Evolutionary conservation across 2,329 filamentous ascomycete species (phyloP), one percentile per base, ranked within the genome.

Genomic region (Metarhizium rileyi): DNA sequence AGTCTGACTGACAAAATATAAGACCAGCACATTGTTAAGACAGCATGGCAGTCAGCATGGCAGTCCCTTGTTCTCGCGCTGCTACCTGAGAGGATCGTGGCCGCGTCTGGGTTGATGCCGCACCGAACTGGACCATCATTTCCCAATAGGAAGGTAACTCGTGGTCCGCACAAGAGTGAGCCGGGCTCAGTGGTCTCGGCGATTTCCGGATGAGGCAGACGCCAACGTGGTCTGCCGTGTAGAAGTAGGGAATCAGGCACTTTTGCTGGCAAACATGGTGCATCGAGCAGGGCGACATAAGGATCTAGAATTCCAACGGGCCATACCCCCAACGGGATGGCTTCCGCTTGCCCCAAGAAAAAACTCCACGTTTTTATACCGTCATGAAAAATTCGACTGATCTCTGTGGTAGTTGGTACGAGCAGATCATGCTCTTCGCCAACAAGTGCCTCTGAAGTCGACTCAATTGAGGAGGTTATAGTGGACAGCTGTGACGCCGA

Each of bases 11-110:
- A 51, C 4, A 51, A n/a, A 2, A 51, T 44, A 5, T 51, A 51
- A 2, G 46, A 49, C 50, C 50, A 51, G 25, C 46, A 40, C 23
- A 51, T 12, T 14, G 46, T 49, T 28, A 49, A 18, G 9, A 51
- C 16, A 10, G 38, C 47, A 26, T 43, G 27, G 10, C 40, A 20
- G 26, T 33, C 26, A 33, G 22, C 27, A 26, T 43, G 27, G 10
- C 40, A 20, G 26, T 33, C 26, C 35, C 26, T 22, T 36, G n/a
- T 36, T 14, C 33, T 14, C 12, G 33, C 10, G 33, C 6, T 7
- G 12, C 33, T 18, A 16, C 33, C 33, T 4, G 33, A 36, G 6
- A 36, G 33, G 6, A 36, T 36, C 1, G 33, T 36, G 33, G 33
- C 9, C 14, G 33, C 33, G 33, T 36, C 3, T 36, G 33, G 33